These are phyloP conservation scores for Saposhnikovia divaricata DNA, from an alignment of 129 eudicot genomes.

Conservation along the genomic window DNA sequence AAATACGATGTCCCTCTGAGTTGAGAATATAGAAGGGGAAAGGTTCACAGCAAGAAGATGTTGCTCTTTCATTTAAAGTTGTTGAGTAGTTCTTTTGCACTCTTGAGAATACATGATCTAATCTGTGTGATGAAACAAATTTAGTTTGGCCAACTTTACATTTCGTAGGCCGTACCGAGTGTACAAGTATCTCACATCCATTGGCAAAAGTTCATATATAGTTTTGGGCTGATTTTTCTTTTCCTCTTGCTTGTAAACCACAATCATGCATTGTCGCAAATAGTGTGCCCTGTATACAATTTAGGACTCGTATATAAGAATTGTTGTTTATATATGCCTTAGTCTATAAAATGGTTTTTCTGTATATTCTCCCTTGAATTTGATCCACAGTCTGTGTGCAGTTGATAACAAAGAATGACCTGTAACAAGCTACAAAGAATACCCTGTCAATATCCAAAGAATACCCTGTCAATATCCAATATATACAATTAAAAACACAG, in stretches of 20 bases:
- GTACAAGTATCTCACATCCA: neutral
- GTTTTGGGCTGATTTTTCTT: neutral
- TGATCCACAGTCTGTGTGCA: neutral
- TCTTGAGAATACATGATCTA: neutral
- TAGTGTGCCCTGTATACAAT: slow-evolving; percentile 1
- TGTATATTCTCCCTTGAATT: neutral
- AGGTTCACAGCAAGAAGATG: neutral
- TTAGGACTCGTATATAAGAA: neutral
- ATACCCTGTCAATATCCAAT: neutral
- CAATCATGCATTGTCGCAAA: neutral
- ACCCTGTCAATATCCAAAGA: neutral
- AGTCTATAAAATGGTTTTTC: neutral
- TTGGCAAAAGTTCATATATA: neutral
- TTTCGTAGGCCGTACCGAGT: neutral
- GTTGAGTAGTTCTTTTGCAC: neutral
- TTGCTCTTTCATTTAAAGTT: neutral
- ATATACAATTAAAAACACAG: slow-evolving; percentile 15
- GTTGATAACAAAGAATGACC: neutral
- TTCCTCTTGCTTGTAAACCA: neutral
- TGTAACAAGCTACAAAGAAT: neutral
- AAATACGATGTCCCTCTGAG: neutral
- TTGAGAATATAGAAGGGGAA: neutral
- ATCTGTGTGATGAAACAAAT: slow-evolving; percentile 1
- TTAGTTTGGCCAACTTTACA: neutral
- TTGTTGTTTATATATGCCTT: neutral